Base-by-base conservation (phyloP, 1,139 yeast genomes). In the Yamadazyma kanchanaburiensis region DNA sequence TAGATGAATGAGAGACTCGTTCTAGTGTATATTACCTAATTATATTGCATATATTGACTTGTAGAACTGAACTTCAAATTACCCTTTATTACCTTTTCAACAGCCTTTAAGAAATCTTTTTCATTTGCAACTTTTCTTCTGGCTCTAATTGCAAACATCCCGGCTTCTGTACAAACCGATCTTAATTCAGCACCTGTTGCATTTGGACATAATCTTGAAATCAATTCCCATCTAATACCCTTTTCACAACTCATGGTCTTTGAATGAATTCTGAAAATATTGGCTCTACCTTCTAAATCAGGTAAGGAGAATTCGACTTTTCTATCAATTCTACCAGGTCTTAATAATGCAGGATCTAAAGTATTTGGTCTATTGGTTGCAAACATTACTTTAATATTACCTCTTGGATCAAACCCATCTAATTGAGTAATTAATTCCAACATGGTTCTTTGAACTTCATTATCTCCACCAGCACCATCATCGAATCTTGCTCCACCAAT, bases 401-500 rank as follows among this genome's bases (percentile, higher is more conserved):
- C 97, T 62, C 97, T 81, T 38, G 98, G 95, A 53, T 91, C 98
- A 58, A 91, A 91, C 34, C 98, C 98, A 60, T 91, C 98, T 51
- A 91, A 71, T 59, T 91, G 98, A 24, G 97, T 88, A 54, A 91
- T 89, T 50, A 91, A 77, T 60, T 91, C 98, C 77, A 91, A 76
- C 98, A 91, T 91, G 33, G 98, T 91, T 69, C 98, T 78, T 64
- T 91, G 98, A 33, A 91, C 98, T 67, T 91, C 98, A 55, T 89
- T 91, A 60, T 91, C 98, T 49, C 98, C 98, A 47, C 98, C 98
- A 12, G 97, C 98, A 47, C 97, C 97, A 58, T 91, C 98, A 58
- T 91, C 98, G 56, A 91, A 91, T 60, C 98, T 80, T 6, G 97
- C 97, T 17, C 97, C 97, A 43, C 98, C 98, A 60, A 91, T 87